Percentiles rank a stretch among this genome's conserved stretches.
Conservation (phyloP, 2,329 filamentous ascomycete species). For the Exophiala sp. region DNA sequence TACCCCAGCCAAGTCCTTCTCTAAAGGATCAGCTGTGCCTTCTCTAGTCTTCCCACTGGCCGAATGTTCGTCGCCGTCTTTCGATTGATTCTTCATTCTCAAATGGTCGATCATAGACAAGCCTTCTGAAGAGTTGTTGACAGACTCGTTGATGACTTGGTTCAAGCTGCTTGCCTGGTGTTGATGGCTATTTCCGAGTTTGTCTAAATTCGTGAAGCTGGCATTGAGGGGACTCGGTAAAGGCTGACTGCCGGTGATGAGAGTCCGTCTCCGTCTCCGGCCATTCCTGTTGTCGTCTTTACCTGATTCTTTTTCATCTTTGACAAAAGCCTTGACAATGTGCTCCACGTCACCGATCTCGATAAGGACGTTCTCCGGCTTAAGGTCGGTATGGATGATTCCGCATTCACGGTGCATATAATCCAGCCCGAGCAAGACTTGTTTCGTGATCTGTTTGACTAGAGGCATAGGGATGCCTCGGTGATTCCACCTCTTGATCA, state of each 20-base stretch:
- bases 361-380: slow-evolving; percentile 97
- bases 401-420: slow-evolving; percentile 97
- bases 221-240: slow-evolving; percentile 91
- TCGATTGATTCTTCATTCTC: slow-evolving; percentile 38
- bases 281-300: slow-evolving; percentile 93
- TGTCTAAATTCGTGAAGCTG: slow-evolving; percentile 76
- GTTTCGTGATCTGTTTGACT: slow-evolving; percentile 98
- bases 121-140: slow-evolving; percentile 31
- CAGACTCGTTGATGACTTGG: slow-evolving; percentile 71
- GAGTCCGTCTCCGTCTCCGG: slow-evolving; percentile 78
- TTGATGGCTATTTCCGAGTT: slow-evolving; percentile 58
- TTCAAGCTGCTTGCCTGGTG: slow-evolving; percentile 70
- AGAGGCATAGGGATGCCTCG: slow-evolving; percentile 92
- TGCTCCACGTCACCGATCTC: slow-evolving; percentile 99
- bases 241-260: slow-evolving; percentile 96
- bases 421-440: slow-evolving; percentile 90
- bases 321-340: slow-evolving; percentile 94
- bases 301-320: slow-evolving; percentile 70
- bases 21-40: slow-evolving; percentile 73
- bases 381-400: slow-evolving; percentile 88
- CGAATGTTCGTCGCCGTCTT: slow-evolving; percentile 26
- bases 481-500: slow-evolving; percentile 99
- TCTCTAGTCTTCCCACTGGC: slow-evolving; percentile 57
- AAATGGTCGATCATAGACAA: slow-evolving; percentile 60
- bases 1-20: slow-evolving; percentile 90